These are phyloP conservation scores for Funneliformis geosporum DNA, from an alignment of 192 early-diverging fungal genomes.

Conservation along the genomic window DNA sequence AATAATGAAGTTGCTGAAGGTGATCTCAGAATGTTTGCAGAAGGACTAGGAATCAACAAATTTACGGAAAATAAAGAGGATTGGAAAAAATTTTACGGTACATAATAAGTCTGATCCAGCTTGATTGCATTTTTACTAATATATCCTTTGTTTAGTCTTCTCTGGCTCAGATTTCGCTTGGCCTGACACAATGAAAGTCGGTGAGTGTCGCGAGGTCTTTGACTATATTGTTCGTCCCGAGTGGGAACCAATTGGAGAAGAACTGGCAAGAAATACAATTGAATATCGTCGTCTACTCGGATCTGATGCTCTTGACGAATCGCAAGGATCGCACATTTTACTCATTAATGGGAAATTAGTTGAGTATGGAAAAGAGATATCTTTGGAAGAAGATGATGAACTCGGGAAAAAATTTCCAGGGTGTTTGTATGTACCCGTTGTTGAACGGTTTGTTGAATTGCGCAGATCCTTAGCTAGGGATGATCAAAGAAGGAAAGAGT, in stretches of 20 bases:
- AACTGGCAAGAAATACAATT: conserved; percentile 14
- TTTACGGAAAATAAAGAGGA: conserved; percentile 27
- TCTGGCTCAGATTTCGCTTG: conserved; percentile 14
- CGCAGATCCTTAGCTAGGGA: conserved; percentile 7
- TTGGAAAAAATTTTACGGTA: conserved; percentile 29
- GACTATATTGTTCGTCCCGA: conserved; percentile 21
- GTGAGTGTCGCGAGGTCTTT: conserved; percentile 1
- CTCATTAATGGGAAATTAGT: conserved; percentile 24
- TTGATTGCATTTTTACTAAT: conserved; percentile 21
- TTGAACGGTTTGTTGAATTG: conserved; percentile 3
- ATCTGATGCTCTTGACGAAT: conserved; percentile 10
- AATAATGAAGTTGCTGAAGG: conserved; percentile 17
- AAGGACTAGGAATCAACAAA: conserved; percentile 10
- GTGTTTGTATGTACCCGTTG: conserved; percentile 16
- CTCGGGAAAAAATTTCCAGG: conserved; percentile 4
- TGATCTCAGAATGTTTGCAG: conserved; percentile 7
- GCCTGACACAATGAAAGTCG: not conserved
- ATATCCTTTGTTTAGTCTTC: conserved; percentile 27
- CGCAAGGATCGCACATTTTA: conserved; percentile 14
- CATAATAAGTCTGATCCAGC: conserved; percentile 16
- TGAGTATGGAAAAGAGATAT: not conserved
- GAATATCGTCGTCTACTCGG: conserved; percentile 27
- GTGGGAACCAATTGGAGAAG: conserved; percentile 22
- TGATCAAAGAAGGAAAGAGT: conserved; percentile 22
- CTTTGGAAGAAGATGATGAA: conserved; percentile 23